Conservation (phyloP, 805 yeast species). For the Cyberlindnera lachancei region DNA sequence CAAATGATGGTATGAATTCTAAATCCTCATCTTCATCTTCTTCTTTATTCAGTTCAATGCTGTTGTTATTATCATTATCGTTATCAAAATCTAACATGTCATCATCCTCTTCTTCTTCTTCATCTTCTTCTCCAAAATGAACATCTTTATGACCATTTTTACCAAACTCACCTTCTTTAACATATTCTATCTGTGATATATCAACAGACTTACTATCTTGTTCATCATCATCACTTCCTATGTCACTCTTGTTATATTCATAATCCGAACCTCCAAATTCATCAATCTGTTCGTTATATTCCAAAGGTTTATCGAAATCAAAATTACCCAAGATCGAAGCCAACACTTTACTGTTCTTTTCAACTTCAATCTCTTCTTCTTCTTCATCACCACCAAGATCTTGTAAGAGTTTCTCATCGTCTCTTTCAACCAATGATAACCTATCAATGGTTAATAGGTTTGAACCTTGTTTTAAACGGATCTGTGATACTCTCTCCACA, state of each 20-base stretch:
- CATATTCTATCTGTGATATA: conserved; percentile 20
- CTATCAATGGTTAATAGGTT: conserved; percentile 8
- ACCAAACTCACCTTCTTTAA: conserved; percentile 22
- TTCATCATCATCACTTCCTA: conserved; percentile 25
- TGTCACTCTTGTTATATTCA: conserved; percentile 38
- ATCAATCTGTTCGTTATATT: conserved; percentile 32
- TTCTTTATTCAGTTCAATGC: too few relatives aligned
- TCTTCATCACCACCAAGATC: conserved; percentile 29
- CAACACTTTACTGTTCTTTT: conserved; percentile 39
- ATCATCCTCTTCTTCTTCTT: conserved; percentile 11
- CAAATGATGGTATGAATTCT: conserved; percentile 47
- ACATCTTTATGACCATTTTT: conserved; percentile 11
- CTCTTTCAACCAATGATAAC: conserved; percentile 7
- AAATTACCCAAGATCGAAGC: conserved; percentile 38
- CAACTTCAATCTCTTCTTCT: conserved; percentile 32
- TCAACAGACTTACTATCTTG: conserved; percentile 18
- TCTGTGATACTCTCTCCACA: conserved; percentile 45
- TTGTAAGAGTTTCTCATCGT: conserved; percentile 11
- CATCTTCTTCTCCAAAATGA: conserved; percentile 14
- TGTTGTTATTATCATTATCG: too few relatives aligned
- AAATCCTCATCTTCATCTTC: conserved; percentile 16
- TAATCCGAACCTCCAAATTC: conserved; percentile 34
- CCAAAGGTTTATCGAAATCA: conserved; percentile 47
- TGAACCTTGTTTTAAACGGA: conserved; percentile 12
- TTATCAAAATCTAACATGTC: too few relatives aligned